Evolutionary conservation across 1,284 basidiomycete species (phyloP), one percentile per base, ranked within the genome.

Genomic region (Somion occarium): DNA sequence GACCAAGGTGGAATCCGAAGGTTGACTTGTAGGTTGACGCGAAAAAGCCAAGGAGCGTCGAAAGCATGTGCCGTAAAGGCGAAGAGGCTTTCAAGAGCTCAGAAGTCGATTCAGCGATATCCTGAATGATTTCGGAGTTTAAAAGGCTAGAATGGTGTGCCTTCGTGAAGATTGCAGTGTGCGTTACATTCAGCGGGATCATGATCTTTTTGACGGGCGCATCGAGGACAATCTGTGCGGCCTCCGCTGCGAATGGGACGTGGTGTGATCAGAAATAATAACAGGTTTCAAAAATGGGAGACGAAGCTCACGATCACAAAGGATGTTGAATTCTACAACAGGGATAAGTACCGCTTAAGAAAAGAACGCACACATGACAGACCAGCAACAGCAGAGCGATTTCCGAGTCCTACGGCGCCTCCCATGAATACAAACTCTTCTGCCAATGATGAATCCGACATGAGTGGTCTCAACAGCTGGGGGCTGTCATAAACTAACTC

Each of bases 391-490:
- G 88, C 71, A n/a, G 84, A 83, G 42, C 83, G 72, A 61, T 92
- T 93, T 0, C 90, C 91, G 12, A 88, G 62, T 3, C 90, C 90
- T n/a, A 90, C 82, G 1, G 82, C 87, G 37, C 91, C 91, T n/a
- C 91, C 91, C 91, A 93, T 93, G 61, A 91, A 89, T 3, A 91
- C 85, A 52, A 93, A 80, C 58, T 89, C 79, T 53, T 87, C 83
- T 66, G 37, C 7, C n/a, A 2, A 13, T 39, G 3, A 22, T 51
- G 20, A n/a, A 30, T 19, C 37, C 26, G 23, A 52, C 3, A 30
- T 47, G 23, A 37, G 24, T 26, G 20, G 19, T 34, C 30, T 15
- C 30, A n/a, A n/a, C n/a, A 34, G 30, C 30, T 34, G 7, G 30
- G 30, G 15, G 30, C 34, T 20, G 23, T 39, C 13, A 15, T 4